Evolutionary conservation across 495 filamentous ascomycete genomes (phyloP).

Genomic region (Articulospora tetracladia): DNA sequence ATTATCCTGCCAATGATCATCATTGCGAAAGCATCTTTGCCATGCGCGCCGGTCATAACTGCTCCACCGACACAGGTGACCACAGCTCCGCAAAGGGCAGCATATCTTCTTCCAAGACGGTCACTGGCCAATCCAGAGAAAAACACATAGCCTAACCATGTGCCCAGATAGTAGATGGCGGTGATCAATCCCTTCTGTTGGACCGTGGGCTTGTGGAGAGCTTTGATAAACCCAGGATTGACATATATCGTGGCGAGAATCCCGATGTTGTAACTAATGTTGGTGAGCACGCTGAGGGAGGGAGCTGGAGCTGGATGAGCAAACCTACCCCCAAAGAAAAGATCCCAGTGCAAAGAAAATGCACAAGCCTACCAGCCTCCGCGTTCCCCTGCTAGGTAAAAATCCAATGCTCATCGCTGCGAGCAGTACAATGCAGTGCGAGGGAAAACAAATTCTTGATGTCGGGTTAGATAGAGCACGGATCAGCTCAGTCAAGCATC

Average conservation of each 20-base stretch:
- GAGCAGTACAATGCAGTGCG: neutral
- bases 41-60: slow-evolving; percentile 38
- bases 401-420: neutral
- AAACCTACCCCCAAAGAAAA: slow-evolving; percentile 55
- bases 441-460: neutral
- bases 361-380: slow-evolving; percentile 30
- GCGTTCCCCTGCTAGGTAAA: neutral
- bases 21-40: slow-evolving; percentile 41
- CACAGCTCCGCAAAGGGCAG: slow-evolving; percentile 40
- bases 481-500: no score
- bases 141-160: slow-evolving; percentile 51
- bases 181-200: slow-evolving; percentile 47
- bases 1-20: slow-evolving; percentile 49
- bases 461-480: no score
- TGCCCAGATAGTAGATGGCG: slow-evolving; percentile 54
- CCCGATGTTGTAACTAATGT: slow-evolving; percentile 50
- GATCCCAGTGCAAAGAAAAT: slow-evolving; percentile 52
- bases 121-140: slow-evolving; percentile 45
- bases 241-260: slow-evolving; percentile 53
- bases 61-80: slow-evolving; percentile 43
- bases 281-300: neutral
- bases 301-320: neutral
- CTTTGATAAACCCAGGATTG: slow-evolving; percentile 44
- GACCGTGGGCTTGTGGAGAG: slow-evolving; percentile 39
- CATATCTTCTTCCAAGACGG: slow-evolving; percentile 44